Base-by-base conservation (phyloP, 495 filamentous ascomycete genomes). In the Talaromyces borbonicus region DNA sequence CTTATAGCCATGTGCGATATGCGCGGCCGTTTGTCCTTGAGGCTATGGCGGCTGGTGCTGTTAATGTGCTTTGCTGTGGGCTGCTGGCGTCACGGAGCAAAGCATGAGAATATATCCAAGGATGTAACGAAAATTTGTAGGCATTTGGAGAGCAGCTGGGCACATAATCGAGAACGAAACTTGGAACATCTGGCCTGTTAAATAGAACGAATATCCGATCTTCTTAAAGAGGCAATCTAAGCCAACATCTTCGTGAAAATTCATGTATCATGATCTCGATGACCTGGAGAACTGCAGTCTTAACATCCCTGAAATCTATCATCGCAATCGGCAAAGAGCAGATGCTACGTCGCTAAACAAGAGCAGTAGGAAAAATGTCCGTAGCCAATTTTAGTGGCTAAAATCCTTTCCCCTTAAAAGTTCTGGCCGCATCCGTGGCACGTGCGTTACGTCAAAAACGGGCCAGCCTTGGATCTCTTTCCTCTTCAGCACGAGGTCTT, bases 1-100 rank as follows among this genome's bases (percentile, higher is more conserved):
- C 57, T 1, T 69, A 66, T 43, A 61, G 27, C 24, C 68, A 72
- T 60, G 68, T 72, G 8, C 41, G 47, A 1, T 55, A 67, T 32
- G 66, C 68, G 2, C 58, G 56, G 48, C 47, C 39, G 8, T 72
- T 65, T 52, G 61, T 72, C 35, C 15, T 62, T 1, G 59, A 72
- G 51, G 49, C 62, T 15, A 35, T 69, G 8, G 59, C 43, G 14
- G 53, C 54, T n/a, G 65, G 51, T 27, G 15, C 57, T 6, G 16
- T 66, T 8, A 69, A 71, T 52, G 43, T 57, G 18, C 52, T 47
- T 19, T 62, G 58, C 48, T 65, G 63, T 29, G 57, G 43, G 50
- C 20, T 43, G 22, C 4, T 42, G 23, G 36, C 46, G n/a, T 45
- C 39, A 16, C 36, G 29, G 20, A 7, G 19, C 24, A 29, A 18